Percentiles rank a stretch among this genome's conserved stretches.
Evolutionary conservation across 805 yeast genomes (phyloP).

Genomic region (Cyberlindnera lachancei): DNA sequence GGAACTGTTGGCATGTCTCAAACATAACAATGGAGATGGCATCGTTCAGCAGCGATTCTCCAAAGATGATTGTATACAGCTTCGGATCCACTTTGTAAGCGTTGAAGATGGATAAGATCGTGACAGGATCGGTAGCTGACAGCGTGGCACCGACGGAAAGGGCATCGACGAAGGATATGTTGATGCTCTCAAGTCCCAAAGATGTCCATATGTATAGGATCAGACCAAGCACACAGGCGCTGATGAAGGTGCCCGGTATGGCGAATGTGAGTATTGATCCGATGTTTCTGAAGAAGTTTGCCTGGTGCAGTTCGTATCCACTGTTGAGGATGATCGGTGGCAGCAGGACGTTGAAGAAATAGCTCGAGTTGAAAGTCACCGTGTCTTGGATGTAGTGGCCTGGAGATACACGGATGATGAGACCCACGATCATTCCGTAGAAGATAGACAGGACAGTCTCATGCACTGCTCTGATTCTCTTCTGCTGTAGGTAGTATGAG

Average conservation of each 20-base stretch:
- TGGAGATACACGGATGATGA: conserved; percentile 83
- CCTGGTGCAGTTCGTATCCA: conserved; percentile 95
- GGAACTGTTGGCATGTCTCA: conserved; percentile 95
- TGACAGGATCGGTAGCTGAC: conserved; percentile 98
- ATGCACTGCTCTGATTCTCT: conserved; percentile 90
- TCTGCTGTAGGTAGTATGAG: conserved; percentile 83
- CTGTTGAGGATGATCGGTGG: conserved; percentile 96
- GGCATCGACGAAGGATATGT: conserved; percentile 93
- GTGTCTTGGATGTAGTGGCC: conserved; percentile 97
- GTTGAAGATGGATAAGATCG: conserved; percentile 91
- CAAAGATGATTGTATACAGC: conserved; percentile 92
- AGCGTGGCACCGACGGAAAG: conserved; percentile 95
- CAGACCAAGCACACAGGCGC: conserved; percentile 85
- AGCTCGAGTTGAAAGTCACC: conserved; percentile 88
- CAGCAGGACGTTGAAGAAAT: conserved; percentile 85
- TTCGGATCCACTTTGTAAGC: conserved; percentile 98
- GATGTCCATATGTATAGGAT: conserved; percentile 86
- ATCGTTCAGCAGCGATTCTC: conserved; percentile 91
- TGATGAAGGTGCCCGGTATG: conserved; percentile 91
- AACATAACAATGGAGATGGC: conserved; percentile 99
- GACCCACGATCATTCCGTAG: conserved; percentile 94
- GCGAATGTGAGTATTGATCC: conserved; percentile 91
- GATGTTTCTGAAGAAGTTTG: conserved; percentile 86
- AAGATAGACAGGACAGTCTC: conserved; percentile 95
- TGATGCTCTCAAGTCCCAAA: conserved; percentile 80